phyloP scores from a whole-genome alignment of 331 rosid species.

The Spiraea crenata region DNA sequence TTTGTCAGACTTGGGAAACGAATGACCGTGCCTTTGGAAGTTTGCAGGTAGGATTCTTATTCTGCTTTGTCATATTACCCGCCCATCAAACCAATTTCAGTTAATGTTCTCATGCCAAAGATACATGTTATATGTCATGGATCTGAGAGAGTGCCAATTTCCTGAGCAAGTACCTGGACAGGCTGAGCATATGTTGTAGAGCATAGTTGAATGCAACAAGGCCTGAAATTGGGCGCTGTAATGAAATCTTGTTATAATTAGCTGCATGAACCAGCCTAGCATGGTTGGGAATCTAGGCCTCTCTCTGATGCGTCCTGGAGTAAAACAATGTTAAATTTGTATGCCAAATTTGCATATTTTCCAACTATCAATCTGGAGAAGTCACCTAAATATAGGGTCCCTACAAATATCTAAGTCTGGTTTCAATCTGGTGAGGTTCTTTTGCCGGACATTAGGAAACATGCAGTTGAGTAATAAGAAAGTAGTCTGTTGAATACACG shows the following conservation, averaged over 20 bases:
- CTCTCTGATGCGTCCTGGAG: not conserved
- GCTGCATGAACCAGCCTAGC: not conserved
- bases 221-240: not conserved
- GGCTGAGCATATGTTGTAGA: not conserved
- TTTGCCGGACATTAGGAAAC: not conserved
- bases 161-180: not conserved
- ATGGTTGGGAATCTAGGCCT: not conserved
- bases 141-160: not conserved
- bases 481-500: not conserved
- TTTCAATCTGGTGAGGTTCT: not conserved
- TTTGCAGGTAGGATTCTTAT: constrained; percentile 67
- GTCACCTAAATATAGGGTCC: not conserved
- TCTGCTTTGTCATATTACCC: constrained; percentile 10
- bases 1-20: constrained; percentile 93
- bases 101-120: not conserved
- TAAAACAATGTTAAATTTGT: not conserved
- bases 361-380: not conserved
- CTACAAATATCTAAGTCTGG: not conserved
- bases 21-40: constrained; percentile 87
- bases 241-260: not conserved
- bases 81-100: not conserved
- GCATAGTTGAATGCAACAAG: not conserved
- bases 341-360: not conserved
- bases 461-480: not conserved
- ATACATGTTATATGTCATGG: not conserved